Conservation (phyloP, 1,284 basidiomycete species). For the Sutorius eximius region DNA sequence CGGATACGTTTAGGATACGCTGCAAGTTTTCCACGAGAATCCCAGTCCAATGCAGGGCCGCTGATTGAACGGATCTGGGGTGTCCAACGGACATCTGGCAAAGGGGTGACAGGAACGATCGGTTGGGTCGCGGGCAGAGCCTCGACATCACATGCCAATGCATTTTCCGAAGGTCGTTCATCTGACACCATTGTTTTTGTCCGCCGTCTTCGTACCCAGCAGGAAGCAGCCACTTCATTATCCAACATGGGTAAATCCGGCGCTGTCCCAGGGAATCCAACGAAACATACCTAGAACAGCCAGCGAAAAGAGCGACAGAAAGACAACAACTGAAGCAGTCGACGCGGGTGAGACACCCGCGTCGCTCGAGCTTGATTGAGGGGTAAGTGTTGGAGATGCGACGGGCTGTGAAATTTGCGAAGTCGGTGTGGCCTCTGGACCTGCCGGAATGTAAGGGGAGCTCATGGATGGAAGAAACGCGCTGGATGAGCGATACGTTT, state of each 20-base stretch:
- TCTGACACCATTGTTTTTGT: neutral
- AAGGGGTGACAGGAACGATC: constrained; percentile 27
- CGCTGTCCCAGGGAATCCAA: neutral
- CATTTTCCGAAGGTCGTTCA: constrained; percentile 7
- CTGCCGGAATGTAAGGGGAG: constrained; percentile 8
- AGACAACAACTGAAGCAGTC: neutral
- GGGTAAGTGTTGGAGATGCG: neutral
- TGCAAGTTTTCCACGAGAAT: constrained; percentile 2
- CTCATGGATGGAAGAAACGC: constrained; percentile 2
- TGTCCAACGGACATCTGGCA: constrained; percentile 38
- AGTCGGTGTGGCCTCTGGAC: constrained; percentile 7
- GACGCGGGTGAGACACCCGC: constrained; percentile 6
- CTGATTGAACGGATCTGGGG: constrained; percentile 41
- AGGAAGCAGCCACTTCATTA: constrained; percentile 10
- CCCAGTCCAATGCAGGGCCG: constrained; percentile 11
- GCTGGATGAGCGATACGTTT: neutral
- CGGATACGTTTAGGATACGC: constrained; percentile 19
- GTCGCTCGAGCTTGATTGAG: neutral
- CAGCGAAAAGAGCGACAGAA: constrained; percentile 21
- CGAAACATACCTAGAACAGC: constrained; percentile 21
- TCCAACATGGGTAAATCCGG: neutral
- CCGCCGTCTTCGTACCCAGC: constrained; percentile 12
- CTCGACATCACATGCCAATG: constrained; percentile 20
- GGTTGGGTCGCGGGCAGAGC: constrained; percentile 10
- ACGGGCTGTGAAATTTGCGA: neutral